Evolutionary conservation across 108 stramenopile genomes (phyloP).

Genomic region (Fragilariopsis cylindrus): DNA sequence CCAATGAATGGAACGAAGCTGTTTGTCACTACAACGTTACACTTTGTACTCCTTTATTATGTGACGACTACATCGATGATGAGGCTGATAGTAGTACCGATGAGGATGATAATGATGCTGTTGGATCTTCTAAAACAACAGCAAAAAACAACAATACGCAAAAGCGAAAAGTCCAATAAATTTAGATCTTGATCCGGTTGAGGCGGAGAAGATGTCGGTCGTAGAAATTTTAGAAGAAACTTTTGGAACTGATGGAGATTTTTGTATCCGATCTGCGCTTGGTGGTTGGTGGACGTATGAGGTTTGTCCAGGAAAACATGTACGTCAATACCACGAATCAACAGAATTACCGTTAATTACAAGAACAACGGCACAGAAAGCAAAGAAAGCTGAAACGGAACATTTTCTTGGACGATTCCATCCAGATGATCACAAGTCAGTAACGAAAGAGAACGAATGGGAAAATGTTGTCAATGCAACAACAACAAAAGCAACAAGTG

Average conservation of each 20-base stretch:
- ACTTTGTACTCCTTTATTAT: slow-evolving; percentile 78
- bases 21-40: slow-evolving; percentile 59
- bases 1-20: slow-evolving; percentile 15
- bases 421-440: slow-evolving; percentile 24
- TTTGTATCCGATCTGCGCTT: slow-evolving; percentile 27
- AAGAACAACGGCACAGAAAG: background rate
- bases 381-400: slow-evolving; percentile 39
- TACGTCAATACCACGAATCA: slow-evolving; percentile 73
- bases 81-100: background rate
- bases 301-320: slow-evolving; percentile 60
- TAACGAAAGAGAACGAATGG: slow-evolving; percentile 62
- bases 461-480: slow-evolving; percentile 72
- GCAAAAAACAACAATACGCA: background rate
- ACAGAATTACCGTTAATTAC: slow-evolving; percentile 12
- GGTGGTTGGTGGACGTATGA: slow-evolving; percentile 72
- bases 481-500: background rate
- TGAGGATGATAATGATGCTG: background rate
- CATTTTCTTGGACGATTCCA: slow-evolving; percentile 66
- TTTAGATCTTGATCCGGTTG: slow-evolving; percentile 9
- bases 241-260: slow-evolving; percentile 17
- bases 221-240: slow-evolving; percentile 21
- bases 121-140: background rate
- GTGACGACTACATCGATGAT: slow-evolving; percentile 28
- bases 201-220: slow-evolving; percentile 27
- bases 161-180: slow-evolving; percentile 2